Evolutionary conservation across 164 flowering plant genomes (phyloP).

Genomic region (Berberis vulgaris): DNA sequence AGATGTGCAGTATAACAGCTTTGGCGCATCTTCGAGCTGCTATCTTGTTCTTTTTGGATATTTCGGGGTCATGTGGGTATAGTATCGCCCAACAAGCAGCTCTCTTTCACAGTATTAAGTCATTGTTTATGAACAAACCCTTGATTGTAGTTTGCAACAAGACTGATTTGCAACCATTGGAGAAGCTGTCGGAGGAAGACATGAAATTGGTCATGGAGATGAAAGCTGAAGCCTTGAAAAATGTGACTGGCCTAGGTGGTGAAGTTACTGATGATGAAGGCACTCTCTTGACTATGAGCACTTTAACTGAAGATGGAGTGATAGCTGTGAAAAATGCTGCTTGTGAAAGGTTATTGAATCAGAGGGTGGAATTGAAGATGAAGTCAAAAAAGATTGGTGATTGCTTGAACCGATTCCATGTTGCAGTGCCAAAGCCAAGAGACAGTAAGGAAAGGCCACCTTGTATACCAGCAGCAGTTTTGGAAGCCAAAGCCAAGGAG

Average conservation of each 20-base stretch:
- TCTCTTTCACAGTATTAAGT: constrained; percentile 42
- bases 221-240: constrained; percentile 1
- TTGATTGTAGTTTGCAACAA: constrained; percentile 2
- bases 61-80: constrained; percentile 88
- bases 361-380: constrained; percentile 82
- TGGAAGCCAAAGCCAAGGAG: constrained; percentile 50
- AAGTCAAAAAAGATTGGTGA: constrained; percentile 84
- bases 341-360: constrained; percentile 74
- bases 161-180: constrained; percentile 1
- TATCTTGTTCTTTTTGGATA: constrained; percentile 73
- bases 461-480: constrained; percentile 66
- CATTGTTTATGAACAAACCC: constrained; percentile 1
- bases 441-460: constrained; percentile 75
- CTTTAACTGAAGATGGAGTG: constrained; percentile 81
- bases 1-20: constrained; percentile 96
- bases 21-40: constrained; percentile 89
- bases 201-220: constrained; percentile 1
- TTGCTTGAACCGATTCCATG: constrained; percentile 71
- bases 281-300: constrained; percentile 76
- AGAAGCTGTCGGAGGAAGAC: neutral
- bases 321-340: constrained; percentile 81
- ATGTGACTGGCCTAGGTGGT: constrained; percentile 15
- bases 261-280: constrained; percentile 33
- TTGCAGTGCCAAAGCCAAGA: constrained; percentile 84
- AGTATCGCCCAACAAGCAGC: constrained; percentile 85